Conservation (phyloP, 2,329 filamentous ascomycete species). For the Emmonsiellopsis sp. region DNA sequence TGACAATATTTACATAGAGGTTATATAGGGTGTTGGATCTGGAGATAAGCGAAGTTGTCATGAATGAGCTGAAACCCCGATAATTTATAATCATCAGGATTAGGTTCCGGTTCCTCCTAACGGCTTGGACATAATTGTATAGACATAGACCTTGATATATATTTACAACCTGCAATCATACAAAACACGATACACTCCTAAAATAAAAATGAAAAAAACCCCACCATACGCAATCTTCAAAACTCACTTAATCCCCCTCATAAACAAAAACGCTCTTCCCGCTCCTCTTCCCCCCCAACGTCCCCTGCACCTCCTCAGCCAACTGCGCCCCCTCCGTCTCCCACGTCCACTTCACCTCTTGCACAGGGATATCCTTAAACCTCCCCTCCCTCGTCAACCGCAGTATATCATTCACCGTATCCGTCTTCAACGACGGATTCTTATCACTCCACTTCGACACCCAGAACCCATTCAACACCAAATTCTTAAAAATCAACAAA, state of each 20-base stretch:
- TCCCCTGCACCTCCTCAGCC: conserved; percentile 67
- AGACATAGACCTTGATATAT: no score
- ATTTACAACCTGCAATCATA: no score
- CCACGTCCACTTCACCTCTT: conserved; percentile 74
- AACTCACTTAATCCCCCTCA: conserved; percentile 38
- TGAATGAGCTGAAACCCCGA: no score
- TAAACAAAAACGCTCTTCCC: conserved; percentile 92
- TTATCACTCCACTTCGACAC: conserved; percentile 78
- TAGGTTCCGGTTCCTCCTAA: no score
- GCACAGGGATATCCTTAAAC: conserved; percentile 76
- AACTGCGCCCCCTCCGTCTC: conserved; percentile 64
- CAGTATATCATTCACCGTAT: conserved; percentile 78
- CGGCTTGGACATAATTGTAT: no score
- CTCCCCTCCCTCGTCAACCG: conserved; percentile 63
- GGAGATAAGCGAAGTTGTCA: no score
- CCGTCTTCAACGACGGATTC: conserved; percentile 63
- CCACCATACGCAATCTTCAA: conserved; percentile 13
- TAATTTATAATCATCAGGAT: no score
- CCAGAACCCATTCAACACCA: conserved; percentile 90
- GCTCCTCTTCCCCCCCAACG: conserved; percentile 70
- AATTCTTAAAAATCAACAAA: conserved; percentile 85
- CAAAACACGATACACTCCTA: no score
- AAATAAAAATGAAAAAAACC: not conserved
- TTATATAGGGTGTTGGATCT: no score
- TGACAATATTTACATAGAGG: no score